Conservation (phyloP, 306 rosid species). For the Prunus mongolica region DNA sequence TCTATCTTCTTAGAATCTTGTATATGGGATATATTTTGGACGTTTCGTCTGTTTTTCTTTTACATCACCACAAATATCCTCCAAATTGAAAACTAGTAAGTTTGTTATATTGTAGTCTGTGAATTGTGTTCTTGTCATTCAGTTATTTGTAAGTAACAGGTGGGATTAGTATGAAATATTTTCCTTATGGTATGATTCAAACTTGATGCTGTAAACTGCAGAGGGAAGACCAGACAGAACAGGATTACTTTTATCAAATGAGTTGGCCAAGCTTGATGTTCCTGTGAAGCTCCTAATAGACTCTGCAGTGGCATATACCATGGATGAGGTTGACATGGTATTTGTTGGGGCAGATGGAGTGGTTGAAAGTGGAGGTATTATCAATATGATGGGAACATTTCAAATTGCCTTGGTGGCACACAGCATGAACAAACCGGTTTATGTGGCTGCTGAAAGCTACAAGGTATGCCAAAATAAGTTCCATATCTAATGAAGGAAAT, state of each 20-base stretch:
- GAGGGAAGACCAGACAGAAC: slow-evolving; percentile 95
- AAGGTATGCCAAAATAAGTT: slow-evolving; percentile 46
- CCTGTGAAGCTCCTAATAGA: slow-evolving; percentile 92
- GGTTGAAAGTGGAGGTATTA: slow-evolving; percentile 95
- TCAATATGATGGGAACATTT: slow-evolving; percentile 96
- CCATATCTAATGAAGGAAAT: not conserved
- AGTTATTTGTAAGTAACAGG: not conserved
- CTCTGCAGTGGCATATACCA: slow-evolving; percentile 88
- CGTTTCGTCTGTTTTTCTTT: not conserved
- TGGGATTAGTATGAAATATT: not conserved
- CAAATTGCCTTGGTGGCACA: slow-evolving; percentile 89
- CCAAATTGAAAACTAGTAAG: not conserved
- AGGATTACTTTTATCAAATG: slow-evolving; percentile 73
- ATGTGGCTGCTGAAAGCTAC: slow-evolving; percentile 98
- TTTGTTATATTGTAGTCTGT: not conserved
- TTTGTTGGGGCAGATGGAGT: slow-evolving; percentile 96
- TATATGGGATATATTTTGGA: not conserved
- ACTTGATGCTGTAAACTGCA: slow-evolving; percentile 32
- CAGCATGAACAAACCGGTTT: slow-evolving; percentile 85
- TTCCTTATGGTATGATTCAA: not conserved
- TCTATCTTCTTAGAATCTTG: not conserved
- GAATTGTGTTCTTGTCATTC: not conserved
- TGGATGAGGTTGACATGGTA: slow-evolving; percentile 99
- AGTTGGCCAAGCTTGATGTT: slow-evolving; percentile 83
- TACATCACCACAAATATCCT: not conserved